Evolutionary conservation across 2,329 filamentous ascomycete species (phyloP), one percentile per base, ranked within the genome.

Genomic region (Colletotrichum somersetense): DNA sequence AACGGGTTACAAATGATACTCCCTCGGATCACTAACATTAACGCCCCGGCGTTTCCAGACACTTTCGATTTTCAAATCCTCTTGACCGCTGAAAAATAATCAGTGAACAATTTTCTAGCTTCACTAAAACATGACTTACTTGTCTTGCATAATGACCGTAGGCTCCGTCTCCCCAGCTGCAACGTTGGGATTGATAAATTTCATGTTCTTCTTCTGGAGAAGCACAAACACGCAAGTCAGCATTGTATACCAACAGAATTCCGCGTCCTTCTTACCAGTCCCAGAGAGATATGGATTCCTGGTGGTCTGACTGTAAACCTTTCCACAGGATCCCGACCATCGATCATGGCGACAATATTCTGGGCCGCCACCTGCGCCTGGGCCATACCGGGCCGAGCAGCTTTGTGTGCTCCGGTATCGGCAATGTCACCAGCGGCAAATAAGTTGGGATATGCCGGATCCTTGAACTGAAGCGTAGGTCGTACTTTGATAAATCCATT

Each of bases 351-450:
- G 14, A 86, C 62, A 52, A 88, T 84, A 65, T 89, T 89, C 8
- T 80, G 75, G 0, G 79, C 78, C 0, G 85, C 86, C 3, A 85
- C 74, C 20, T 82, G 79, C 0, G 83, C 83, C 71, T 89, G 87
- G 18, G 82, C 74, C 20, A 79, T 76, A 0, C 81, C 85, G 1
- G 86, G 82, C 46, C 85, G 80, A 2, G 81, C 86, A 75, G 85
- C 85, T 38, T 79, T 82, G 14, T 79, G 78, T 0, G 78, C 78
- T 1, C 80, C 79, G n/a, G 81, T 81, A 14, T 84, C 83, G 16
- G 86, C 83, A 30, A 89, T 84, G 74, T 89, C 87, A 8, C 87
- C 88, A 0, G 85, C 77, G 0, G 86, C 86, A 75, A 87, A 89
- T 18, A 89, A 81, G 46, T 1, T 78, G 73, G 58, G 79, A 77